Base-by-base conservation (phyloP, 1,284 basidiomycete genomes). In the Coniophora puteana region DNA sequence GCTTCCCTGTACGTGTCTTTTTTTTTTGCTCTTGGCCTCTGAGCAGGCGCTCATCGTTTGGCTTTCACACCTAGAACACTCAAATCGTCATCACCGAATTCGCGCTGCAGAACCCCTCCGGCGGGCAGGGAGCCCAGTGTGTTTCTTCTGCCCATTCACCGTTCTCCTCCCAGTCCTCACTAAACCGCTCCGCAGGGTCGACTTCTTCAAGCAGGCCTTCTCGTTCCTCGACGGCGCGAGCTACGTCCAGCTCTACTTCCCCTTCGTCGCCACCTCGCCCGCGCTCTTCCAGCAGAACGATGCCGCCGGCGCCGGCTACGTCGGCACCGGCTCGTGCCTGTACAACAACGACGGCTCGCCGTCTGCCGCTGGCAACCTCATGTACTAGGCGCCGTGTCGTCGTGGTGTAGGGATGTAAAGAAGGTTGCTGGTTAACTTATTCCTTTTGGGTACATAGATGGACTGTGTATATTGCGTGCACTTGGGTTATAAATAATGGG, bases 171-270 rank as follows among this genome's bases (percentile, higher is more conserved):
- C 10, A 11, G 17, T 33, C 8, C 31, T 33, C 10, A 33, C 31
- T 10, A 11, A 11, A 10, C 10, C 10, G 13, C 11, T 30, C 17
- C 17, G 22, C 29, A 49, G 47, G 22, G 26, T 59, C 18, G 0
- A 38, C n/a, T 67, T 66, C 42, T 63, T 63, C 49, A 7, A 50
- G 36, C 47, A 58, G 12, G 62, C 62, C 1, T 59, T 67, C 13
- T 0, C 50, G 7, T 64, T 61, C 50, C 53, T 64, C 7, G 62
- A 67, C 30, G 13, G 22, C 3, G 48, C 54, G 4, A 22, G 51
- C 29, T 64, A 56, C 16, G 58, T 64, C 11, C 13, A 41, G 3
- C 55, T 67, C 28, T 66, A 64, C 47, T 64, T 67, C 51, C 62
- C 62, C 32, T 63, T 65, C 44, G 16, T 63, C 28, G 65, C 62